phyloP scores from a whole-genome alignment of 2,329 filamentous ascomycete species.

The Pseudogymnoascus sp. region DNA sequence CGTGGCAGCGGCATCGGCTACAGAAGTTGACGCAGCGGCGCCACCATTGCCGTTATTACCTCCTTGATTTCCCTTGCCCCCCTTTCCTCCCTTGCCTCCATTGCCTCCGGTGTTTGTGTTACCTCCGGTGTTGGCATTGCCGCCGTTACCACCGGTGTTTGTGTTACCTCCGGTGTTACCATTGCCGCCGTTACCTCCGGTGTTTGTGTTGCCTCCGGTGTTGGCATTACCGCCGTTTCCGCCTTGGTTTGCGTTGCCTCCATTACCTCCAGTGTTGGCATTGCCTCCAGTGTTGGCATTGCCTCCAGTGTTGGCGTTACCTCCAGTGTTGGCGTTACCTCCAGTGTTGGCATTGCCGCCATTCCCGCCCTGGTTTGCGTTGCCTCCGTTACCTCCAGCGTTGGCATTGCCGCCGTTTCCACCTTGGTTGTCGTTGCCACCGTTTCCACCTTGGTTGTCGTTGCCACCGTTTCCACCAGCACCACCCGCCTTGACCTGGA shows the following conservation, averaged over 20 bases:
- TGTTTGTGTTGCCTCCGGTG: constrained; percentile 19
- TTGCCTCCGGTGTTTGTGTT: no score
- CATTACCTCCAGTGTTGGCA: neutral
- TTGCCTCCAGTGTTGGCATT: constrained; percentile 11
- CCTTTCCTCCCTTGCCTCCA: neutral
- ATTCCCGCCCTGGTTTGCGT: constrained; percentile 12
- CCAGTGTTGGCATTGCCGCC: neutral
- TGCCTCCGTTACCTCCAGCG: constrained; percentile 17
- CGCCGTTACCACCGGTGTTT: neutral
- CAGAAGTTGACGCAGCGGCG: neutral
- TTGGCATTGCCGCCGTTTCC: constrained; percentile 15
- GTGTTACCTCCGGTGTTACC: neutral
- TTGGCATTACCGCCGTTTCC: constrained; percentile 14
- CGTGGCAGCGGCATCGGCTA: constrained; percentile 8
- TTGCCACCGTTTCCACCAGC: constrained; percentile 11
- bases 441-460: constrained; percentile 23
- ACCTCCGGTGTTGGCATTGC: no score
- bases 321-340: neutral
- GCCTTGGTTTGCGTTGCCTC: neutral
- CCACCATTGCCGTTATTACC: neutral
- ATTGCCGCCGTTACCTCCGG: constrained; percentile 20
- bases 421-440: constrained; percentile 23
- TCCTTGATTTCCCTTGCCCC: neutral
- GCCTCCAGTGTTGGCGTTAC: neutral
- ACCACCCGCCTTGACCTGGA: constrained; percentile 27